These are phyloP conservation scores for Musa schizocarpa DNA, from an alignment of 176 grass and related monocot genomes.

Conservation along the genomic window DNA sequence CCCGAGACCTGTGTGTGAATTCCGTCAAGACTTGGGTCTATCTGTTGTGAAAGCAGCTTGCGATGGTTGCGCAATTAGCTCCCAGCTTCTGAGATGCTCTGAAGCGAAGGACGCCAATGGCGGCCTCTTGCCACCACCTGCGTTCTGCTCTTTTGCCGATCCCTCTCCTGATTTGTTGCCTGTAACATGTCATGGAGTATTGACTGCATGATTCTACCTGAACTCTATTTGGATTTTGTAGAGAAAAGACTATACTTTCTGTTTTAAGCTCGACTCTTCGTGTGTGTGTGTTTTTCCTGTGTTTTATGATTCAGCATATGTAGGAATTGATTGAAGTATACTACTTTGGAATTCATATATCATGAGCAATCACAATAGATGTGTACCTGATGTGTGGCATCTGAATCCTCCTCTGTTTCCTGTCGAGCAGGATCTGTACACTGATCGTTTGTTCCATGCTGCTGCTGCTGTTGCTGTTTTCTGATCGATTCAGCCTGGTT, in stretches of 20 bases:
- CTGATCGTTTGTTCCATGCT: conserved; percentile 10
- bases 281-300: too few species aligned
- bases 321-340: too few species aligned
- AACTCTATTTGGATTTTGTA: neutral
- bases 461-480: conserved; percentile 27
- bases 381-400: neutral
- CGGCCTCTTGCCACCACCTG: neutral
- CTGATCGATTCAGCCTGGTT: conserved; percentile 19
- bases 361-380: neutral
- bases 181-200: neutral
- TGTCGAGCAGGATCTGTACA: neutral
- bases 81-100: neutral
- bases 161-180: conserved; percentile 6
- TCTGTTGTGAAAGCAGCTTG: neutral
- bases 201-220: neutral
- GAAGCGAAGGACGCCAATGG: neutral
- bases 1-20: neutral
- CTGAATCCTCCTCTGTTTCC: neutral
- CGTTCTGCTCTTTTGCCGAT: neutral
- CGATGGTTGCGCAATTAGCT: neutral
- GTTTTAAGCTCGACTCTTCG: too few species aligned
- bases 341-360: too few species aligned
- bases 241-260: too few species aligned
- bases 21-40: neutral
- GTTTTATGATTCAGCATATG: too few species aligned